Evolutionary conservation across 2,329 filamentous ascomycete species (phyloP), one percentile per base, ranked within the genome.

Genomic region (Didymella pinodella): DNA sequence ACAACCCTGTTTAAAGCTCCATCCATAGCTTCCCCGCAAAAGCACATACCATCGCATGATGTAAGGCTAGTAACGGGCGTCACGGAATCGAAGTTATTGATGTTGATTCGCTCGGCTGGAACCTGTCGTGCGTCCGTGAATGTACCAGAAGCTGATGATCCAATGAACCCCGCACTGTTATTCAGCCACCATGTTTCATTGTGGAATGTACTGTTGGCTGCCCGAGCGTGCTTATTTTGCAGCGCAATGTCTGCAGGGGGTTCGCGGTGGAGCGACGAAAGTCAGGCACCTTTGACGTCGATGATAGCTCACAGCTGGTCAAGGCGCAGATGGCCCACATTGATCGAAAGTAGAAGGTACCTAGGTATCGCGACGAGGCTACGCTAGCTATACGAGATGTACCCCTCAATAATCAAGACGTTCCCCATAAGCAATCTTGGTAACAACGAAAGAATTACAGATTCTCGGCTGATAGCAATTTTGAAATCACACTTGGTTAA

Each of bases 21-120:
- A 34, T 28, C 46, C 31, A 54, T 41, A 54, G 58, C 53, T 61
- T 59, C 54, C 58, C 58, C 58, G 53, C 53, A 57, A 46, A 56
- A 51, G 52, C 57, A 56, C 57, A 60, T 60, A 52, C 57, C 50
- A 54, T 59, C 29, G 44, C 45, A 54, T 61, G 58, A 61, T 61
- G 58, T 54, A 61, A 61, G 40, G 41, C 57, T 52, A 60, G 31
- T 38, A 52, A 60, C 51, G 47, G 48, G 52, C 44, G 43, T 60
- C 43, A 48, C 47, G 48, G 41, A 36, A 32, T 1, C 29, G 34
- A 22, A 36, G 28, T 7, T 40, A 22, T 31, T 32, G 36, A 28
- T 11, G 29, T 45, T 56, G 57, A 60, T 60, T 60, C 57, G 57
- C 36, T 46, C 56, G 56, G 56, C 20, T 38, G 26, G 26, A 26